These are phyloP conservation scores for Coemansia sp. DNA, from an alignment of 192 early-diverging fungal genomes.

Conservation along the genomic window DNA sequence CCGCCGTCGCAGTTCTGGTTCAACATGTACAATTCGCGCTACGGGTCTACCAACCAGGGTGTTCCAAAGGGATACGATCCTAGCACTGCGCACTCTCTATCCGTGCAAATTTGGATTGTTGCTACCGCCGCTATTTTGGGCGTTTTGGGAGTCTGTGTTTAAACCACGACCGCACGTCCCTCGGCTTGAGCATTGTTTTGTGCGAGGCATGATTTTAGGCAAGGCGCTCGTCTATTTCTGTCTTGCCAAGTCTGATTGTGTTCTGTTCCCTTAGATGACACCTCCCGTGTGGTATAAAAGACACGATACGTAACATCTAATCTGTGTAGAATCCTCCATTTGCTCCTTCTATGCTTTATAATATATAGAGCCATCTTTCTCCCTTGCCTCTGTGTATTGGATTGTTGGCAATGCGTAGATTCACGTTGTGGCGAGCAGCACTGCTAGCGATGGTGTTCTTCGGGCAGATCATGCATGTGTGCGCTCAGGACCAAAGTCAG, in stretches of 20 bases:
- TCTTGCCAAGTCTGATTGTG: not conserved
- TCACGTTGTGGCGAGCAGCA: not conserved
- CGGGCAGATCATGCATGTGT: not conserved
- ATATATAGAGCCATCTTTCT: not conserved
- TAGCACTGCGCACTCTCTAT: conserved; percentile 14
- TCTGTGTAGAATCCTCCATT: not conserved
- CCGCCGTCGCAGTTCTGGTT: conserved; percentile 35
- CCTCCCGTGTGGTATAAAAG: not conserved
- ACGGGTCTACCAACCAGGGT: conserved; percentile 41
- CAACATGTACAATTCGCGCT: conserved; percentile 50
- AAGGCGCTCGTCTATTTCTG: not conserved
- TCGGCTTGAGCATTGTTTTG: not conserved
- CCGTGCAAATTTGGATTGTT: conserved; percentile 17
- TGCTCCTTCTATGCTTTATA: not conserved
- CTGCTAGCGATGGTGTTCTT: not conserved
- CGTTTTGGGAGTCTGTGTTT: not conserved
- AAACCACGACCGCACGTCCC: not conserved
- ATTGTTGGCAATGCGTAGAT: not conserved
- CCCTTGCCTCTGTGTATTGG: not conserved
- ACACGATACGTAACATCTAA: not conserved
- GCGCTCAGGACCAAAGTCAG: not conserved
- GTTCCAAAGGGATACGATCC: conserved; percentile 46
- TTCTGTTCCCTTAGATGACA: not conserved
- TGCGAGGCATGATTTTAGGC: conserved; percentile 1
- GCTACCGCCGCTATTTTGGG: conserved; percentile 12